Evolutionary conservation across 768 basidiomycete genomes (phyloP).

Genomic region (Auricularia auricula-judae): DNA sequence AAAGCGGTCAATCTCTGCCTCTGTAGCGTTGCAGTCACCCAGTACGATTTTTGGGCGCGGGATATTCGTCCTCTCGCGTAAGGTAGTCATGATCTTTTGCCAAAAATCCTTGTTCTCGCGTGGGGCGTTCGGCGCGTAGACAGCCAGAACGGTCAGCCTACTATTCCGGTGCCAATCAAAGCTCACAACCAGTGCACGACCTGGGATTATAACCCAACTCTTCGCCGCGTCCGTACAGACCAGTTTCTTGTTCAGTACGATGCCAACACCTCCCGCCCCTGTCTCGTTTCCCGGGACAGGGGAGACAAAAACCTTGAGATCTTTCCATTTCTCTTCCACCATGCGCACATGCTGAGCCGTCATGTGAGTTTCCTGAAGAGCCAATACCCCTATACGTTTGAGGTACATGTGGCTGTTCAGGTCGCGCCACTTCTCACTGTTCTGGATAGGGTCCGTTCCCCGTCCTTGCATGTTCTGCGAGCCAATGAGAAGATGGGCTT

Average conservation of each 20-base stretch:
- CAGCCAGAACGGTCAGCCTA: background rate
- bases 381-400: background rate
- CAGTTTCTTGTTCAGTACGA: background rate
- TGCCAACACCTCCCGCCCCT: background rate
- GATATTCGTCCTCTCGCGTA: background rate
- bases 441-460: background rate
- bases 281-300: background rate
- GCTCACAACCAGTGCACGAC: background rate
- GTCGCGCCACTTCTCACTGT: background rate
- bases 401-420: background rate
- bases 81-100: background rate
- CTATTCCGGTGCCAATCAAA: background rate
- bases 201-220: background rate
- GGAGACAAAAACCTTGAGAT: background rate
- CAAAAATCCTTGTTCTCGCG: background rate
- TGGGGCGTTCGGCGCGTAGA: background rate
- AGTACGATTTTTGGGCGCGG: conserved; percentile 8
- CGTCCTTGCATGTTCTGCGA: background rate
- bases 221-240: background rate
- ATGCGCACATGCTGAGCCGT: background rate
- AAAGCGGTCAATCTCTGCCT: background rate
- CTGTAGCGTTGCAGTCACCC: background rate
- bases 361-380: background rate
- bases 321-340: background rate
- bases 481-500: background rate